These are phyloP conservation scores for Zygosaccharomyces pseudobailii DNA, from an alignment of 1,139 yeast species.

Conservation along the genomic window DNA sequence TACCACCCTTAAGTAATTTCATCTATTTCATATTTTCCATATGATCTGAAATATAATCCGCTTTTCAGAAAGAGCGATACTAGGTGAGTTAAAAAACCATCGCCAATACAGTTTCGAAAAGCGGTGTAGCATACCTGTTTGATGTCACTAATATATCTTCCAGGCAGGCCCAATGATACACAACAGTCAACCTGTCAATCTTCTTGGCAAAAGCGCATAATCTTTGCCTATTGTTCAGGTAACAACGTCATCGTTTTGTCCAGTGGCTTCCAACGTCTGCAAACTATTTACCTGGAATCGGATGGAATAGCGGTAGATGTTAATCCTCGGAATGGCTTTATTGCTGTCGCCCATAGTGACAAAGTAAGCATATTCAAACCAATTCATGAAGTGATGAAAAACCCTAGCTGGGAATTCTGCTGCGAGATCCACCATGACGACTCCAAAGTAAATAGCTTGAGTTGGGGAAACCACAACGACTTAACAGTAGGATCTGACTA, in stretches of 20 bases:
- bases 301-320: slow-evolving; percentile 69
- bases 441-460: slow-evolving; percentile 46
- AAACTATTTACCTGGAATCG: slow-evolving; percentile 64
- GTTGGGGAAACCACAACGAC: slow-evolving; percentile 65
- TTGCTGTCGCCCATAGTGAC: slow-evolving; percentile 39
- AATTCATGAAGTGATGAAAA: slow-evolving; percentile 37
- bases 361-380: slow-evolving; percentile 37
- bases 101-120: background rate
- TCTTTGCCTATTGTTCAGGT: slow-evolving; percentile 80
- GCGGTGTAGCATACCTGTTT: background rate
- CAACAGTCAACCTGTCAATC: slow-evolving; percentile 55
- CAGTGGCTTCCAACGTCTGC: slow-evolving; percentile 51
- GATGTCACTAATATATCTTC: slow-evolving; percentile 68
- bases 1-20: no score
- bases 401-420: slow-evolving; percentile 48
- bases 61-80: background rate
- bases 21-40: no score
- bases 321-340: slow-evolving; percentile 51
- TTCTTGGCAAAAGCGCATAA: slow-evolving; percentile 62
- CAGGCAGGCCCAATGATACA: slow-evolving; percentile 73
- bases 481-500: slow-evolving; percentile 56
- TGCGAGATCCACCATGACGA: slow-evolving; percentile 36
- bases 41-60: background rate
- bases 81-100: background rate
- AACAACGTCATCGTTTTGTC: slow-evolving; percentile 70